Evolutionary conservation across 1,139 yeast species (phyloP), one percentile per base, ranked within the genome.

Genomic region (Suhomyces ambrosiae): DNA sequence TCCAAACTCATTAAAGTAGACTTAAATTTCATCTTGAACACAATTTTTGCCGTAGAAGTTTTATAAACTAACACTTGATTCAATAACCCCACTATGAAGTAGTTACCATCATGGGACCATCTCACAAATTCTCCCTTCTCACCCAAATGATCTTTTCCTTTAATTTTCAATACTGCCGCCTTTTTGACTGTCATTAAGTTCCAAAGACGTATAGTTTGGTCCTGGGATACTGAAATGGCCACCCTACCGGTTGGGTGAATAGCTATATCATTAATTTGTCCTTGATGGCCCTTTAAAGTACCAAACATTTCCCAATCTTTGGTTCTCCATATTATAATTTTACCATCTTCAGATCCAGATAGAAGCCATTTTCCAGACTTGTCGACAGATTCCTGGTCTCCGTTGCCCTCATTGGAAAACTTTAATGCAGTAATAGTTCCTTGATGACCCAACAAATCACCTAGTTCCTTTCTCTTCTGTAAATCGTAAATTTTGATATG

Each of bases 251-350:
- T 72, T 11, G 96, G 96, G 59, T 92, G 99, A 32, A 92, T 85
- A 23, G 90, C 85, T 33, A 92, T 56, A 60, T 88, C 97, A 51
- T 84, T 85, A 27, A 94, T 76, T 39, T 82, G 72, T 18, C 80
- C 89, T 18, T 71, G 71, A 59, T 89, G 97, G 4, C 96, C 97
- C 63, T 89, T 89, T 58, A 94, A 69, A 17, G 83, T 82, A 3
- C 94, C 95, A 58, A 88, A 82, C 33, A 82, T 75, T 57, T 92
- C 97, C 99, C 99, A 92, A 61, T 94, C 98, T 58, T 87, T 88
- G 5, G 94, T 85, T 61, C 98, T 76, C 98, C 98, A 92, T 36
- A 92, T 77, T 44, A 88, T 79, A 37, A 94, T 82, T 46, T 81
- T 84, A 27, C 96, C 95, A 58, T 92, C 98, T 38, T 86, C 96